Percentiles rank a stretch among this genome's conserved stretches.
Evolutionary conservation across 108 stramenopile genomes (phyloP).

Genomic region (Pseudonitzschia multistriata): DNA sequence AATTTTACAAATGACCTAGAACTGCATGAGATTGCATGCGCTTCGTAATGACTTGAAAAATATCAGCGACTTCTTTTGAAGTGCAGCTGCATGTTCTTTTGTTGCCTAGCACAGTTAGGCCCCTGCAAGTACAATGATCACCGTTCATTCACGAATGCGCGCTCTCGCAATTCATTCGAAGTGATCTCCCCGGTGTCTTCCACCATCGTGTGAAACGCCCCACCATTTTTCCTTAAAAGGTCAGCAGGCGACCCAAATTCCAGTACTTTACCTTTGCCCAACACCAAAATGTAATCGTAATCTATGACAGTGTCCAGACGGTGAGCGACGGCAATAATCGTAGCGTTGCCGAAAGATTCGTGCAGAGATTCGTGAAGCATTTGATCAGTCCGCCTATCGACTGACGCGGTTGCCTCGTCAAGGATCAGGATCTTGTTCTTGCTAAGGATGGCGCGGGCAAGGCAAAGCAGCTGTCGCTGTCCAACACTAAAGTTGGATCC

Average conservation of each 20-base stretch:
- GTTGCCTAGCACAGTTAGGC: too few species aligned
- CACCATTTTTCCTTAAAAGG: conserved; percentile 57
- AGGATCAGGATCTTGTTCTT: conserved; percentile 79
- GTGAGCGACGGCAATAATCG: conserved; percentile 94
- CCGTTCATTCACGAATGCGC: conserved; percentile 24
- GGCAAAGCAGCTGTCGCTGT: conserved; percentile 91
- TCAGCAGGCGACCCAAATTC: conserved; percentile 87
- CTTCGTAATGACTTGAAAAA: too few species aligned
- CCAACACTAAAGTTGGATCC: conserved; percentile 92
- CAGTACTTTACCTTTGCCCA: conserved; percentile 83
- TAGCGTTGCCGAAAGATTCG: conserved; percentile 68
- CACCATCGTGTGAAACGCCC: conserved; percentile 48
- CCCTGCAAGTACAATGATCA: too few species aligned
- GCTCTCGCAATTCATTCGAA: conserved; percentile 24
- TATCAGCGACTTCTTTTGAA: too few species aligned
- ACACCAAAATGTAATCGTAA: conserved; percentile 86
- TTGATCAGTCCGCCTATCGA: conserved; percentile 84
- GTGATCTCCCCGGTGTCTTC: conserved; percentile 43
- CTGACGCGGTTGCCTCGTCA: conserved; percentile 91
- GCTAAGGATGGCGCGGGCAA: conserved; percentile 89
- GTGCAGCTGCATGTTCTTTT: too few species aligned
- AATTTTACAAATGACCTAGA: too few species aligned
- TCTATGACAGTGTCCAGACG: conserved; percentile 91
- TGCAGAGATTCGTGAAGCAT: conserved; percentile 80
- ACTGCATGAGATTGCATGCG: too few species aligned